These are phyloP conservation scores for Odonthalia washingtoniensis DNA, from an alignment of 31 red algal species.

Conservation along the genomic window DNA sequence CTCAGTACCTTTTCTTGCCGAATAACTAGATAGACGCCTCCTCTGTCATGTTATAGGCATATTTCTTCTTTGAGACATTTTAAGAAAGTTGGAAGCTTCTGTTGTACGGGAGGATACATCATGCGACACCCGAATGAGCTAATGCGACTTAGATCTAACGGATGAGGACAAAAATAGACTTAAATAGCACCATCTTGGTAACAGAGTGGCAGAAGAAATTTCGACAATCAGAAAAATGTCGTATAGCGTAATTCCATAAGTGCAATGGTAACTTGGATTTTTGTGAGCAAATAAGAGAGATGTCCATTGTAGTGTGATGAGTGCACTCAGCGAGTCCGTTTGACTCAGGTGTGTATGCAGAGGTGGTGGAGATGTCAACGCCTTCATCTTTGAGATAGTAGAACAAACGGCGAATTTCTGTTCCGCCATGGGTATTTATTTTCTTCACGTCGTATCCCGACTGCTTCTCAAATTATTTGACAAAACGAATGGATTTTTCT, in stretches of 20 bases:
- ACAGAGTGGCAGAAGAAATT: not conserved
- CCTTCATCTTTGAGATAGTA: not conserved
- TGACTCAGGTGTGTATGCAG: not conserved
- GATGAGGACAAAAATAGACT: not conserved
- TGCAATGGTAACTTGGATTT: not conserved
- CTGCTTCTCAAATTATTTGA: conserved; percentile 7
- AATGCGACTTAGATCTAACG: not conserved
- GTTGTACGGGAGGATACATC: not conserved
- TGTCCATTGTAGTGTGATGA: not conserved
- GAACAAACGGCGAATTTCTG: not conserved
- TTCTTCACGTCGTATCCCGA: not conserved
- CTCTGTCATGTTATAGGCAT: not conserved
- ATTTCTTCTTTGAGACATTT: not conserved
- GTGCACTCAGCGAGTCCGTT: not conserved
- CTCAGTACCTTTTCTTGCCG: not conserved
- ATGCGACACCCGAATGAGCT: not conserved
- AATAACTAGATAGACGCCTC: not conserved
- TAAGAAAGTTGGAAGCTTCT: not conserved
- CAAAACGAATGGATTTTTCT: not conserved
- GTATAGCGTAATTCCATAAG: not conserved
- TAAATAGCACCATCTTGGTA: not conserved
- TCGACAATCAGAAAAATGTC: not conserved
- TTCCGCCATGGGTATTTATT: not conserved
- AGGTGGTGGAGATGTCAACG: not conserved
- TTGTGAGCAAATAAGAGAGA: not conserved